phyloP scores from a whole-genome alignment of 495 filamentous ascomycete genomes.

The Staphylotrichum longicolle region DNA sequence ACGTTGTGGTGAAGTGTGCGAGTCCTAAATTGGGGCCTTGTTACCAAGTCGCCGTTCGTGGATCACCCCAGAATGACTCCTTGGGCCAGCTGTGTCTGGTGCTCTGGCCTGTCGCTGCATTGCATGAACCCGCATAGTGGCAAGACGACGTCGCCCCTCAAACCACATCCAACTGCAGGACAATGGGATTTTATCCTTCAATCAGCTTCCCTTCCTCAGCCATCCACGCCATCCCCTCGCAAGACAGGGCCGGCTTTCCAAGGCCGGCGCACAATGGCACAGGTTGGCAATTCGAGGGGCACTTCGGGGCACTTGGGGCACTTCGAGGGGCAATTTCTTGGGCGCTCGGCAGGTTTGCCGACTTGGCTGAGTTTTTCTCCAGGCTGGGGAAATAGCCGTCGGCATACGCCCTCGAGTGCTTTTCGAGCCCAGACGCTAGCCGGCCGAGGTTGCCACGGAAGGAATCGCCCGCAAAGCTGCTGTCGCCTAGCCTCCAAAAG shows the following conservation, averaged over 20 bases:
- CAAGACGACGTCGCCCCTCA: not conserved
- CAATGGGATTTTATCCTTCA: conserved; percentile 16
- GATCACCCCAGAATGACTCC: not conserved
- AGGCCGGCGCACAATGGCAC: not conserved
- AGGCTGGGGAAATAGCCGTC: conserved; percentile 9
- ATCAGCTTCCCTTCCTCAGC: not conserved
- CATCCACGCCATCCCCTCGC: not conserved
- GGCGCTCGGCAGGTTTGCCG: conserved; percentile 5
- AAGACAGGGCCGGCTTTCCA: conserved; percentile 2
- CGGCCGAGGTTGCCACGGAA: not conserved
- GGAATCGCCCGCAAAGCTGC: conserved; percentile 5
- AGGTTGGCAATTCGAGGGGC: not conserved
- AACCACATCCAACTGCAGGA: conserved; percentile 9
- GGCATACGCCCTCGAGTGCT: conserved; percentile 7
- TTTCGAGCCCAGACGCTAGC: not conserved
- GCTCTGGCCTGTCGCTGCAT: not conserved
- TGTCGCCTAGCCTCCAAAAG: conserved; percentile 4
- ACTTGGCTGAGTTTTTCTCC: not conserved
- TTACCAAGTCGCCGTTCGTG: too few species aligned
- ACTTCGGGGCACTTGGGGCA: too few species aligned
- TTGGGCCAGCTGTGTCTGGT: not conserved
- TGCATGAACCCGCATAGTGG: conserved; percentile 26
- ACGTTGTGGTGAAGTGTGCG: too few species aligned
- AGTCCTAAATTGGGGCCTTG: too few species aligned
- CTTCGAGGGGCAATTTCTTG: not conserved